Base-by-base conservation (phyloP, 371 early-diverging fungal genomes). In the Syncephalastrum racemosum region DNA sequence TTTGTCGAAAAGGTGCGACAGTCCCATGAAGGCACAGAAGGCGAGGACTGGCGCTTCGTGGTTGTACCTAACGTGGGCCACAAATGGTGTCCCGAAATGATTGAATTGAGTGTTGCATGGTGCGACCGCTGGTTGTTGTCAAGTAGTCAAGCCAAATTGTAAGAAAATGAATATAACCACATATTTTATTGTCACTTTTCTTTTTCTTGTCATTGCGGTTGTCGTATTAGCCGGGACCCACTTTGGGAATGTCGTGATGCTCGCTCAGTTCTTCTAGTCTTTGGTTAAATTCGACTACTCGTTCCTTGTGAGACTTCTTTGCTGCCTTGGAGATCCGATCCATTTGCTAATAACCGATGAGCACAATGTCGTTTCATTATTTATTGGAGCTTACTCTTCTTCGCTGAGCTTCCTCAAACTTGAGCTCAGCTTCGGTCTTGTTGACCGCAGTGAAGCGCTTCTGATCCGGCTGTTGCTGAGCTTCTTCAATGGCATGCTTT, bases 231-330 rank as follows among this genome's bases (percentile, higher is more conserved):
- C 76, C 85, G 54, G 85, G 85, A 54, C 84, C 84, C 46, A 86
- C 87, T 59, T 87, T 87, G 54, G 87, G 87, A 69, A 87, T 84
- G 56, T 87, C 87, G 59, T 85, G 82, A 65, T 87, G 87, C 63
- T 87, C 87, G 25, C 85, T 85, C 57, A 87, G 75, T 25, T 82
- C 73, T 54, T 85, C 87, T 6, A 84, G 63, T 46, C 83, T 83
- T 31, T 77, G 68, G 51, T 87, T 85, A 41, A 87, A 75, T 53
- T 85, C 86, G 43, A 79, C 67, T 14, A 86, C 84, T 51, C 76
- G 75, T 53, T 86, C 86, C 60, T 82, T 84, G 67, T 86, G 86
- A 14, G 84, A 83, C 66, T 79, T 83, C 22, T 67, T 58, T 2
- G 86, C 86, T 24, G 80, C 73, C 54, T 84, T 82, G 15, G 71